Base-by-base conservation (phyloP, 148 eudicot species). In the Fagopyrum homotropicum region DNA sequence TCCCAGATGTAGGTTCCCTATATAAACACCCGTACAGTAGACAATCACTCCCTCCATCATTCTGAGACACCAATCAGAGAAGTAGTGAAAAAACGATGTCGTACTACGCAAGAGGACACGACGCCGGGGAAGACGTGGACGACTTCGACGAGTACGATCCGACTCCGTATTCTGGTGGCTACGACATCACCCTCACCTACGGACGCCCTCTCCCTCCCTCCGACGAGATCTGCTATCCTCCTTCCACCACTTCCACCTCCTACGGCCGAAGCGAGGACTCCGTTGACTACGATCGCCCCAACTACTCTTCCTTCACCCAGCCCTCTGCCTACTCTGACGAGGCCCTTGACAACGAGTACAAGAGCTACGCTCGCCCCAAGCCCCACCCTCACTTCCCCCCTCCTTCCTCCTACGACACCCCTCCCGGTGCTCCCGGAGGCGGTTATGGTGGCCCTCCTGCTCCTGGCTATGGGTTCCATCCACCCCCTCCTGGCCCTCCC, bases 81-180 rank as follows among this genome's bases (percentile, higher is more conserved):
- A 17, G 26, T 8, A 57, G 7, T 0, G 7, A 2, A 0, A 12
- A 35, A 80, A 81, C 85, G 6, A 94, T 94, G 98, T 91, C 98
- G 72, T 94, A 94, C 82, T 94, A 81, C 57, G 82, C 93, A 16
- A 82, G 85, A 79, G 96, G 91, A 77, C 88, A 83, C 45, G 68
- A 69, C 70, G 89, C 56, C 73, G 89, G 86, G 76, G 88, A 82
- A 9, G 71, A 69, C 56, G 88, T 51, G 73, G 90, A 87, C 75
- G 89, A 82, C 7, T 90, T 55, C 45, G 87, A 89, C 79, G 98
- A 94, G 82, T 89, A 74, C 84, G 96, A 94, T 44, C 72, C 96
- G 4, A 90, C 98, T 77, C 98, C 98, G 0, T 91, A 94, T 82
- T 86, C 84, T 61, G 98, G 98, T 17, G 98, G 98, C 0, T 91